A percentile compares a stretch with the other conserved stretches of the same genome.
These are phyloP conservation scores for Cardamine chenopodiifolia DNA, from an alignment of 345 rosid species.

Conservation along the genomic window DNA sequence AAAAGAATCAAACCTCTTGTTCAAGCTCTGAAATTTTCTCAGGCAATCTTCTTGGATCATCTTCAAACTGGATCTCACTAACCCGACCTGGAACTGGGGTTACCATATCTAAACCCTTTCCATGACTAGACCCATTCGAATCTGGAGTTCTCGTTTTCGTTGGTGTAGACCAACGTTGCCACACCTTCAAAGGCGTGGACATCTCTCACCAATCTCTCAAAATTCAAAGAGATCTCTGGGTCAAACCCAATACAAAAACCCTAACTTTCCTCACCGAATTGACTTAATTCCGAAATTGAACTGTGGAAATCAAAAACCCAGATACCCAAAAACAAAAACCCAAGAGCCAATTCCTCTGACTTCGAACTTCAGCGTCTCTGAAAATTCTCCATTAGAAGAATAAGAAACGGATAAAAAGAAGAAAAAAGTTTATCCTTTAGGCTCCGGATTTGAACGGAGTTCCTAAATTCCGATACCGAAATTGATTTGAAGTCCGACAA, in stretches of 20 bases:
- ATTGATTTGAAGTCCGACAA: conserved; percentile 79
- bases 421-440: conserved; percentile 10
- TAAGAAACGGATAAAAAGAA: neutral
- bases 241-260: conserved; percentile 34
- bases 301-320: conserved; percentile 26
- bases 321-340: conserved; percentile 1
- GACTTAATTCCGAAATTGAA: conserved; percentile 20
- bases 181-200: conserved; percentile 80
- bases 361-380: conserved; percentile 23
- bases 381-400: conserved; percentile 42
- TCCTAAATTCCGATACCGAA: conserved; percentile 68
- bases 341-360: conserved; percentile 4
- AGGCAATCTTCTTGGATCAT: conserved; percentile 47
- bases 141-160: conserved; percentile 47
- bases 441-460: conserved; percentile 66
- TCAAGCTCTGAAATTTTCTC: conserved; percentile 69
- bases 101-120: conserved; percentile 44
- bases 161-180: conserved; percentile 73
- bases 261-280: conserved; percentile 33
- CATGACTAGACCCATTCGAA: conserved; percentile 37
- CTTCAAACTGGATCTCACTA: conserved; percentile 42
- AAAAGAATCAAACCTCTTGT: conserved; percentile 60
- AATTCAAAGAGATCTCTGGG: conserved; percentile 37
- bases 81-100: conserved; percentile 52
- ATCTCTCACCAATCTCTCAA: conserved; percentile 43